phyloP scores from a whole-genome alignment of 495 filamentous ascomycete genomes.

The Zalerion maritima region DNA sequence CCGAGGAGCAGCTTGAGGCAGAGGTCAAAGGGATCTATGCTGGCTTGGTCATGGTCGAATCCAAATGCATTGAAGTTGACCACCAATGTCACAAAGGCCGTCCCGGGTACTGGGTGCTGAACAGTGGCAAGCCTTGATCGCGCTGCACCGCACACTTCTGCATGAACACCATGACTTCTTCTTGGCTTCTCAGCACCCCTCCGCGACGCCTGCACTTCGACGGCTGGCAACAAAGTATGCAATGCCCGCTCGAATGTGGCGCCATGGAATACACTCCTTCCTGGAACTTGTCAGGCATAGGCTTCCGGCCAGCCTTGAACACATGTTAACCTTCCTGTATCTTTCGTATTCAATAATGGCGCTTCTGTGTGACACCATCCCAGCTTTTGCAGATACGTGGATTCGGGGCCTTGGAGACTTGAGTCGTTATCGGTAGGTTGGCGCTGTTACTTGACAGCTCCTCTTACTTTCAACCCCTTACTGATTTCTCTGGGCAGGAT shows the following conservation, averaged over 20 bases:
- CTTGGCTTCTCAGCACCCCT: slow-evolving; percentile 52
- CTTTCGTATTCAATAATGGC: slow-evolving; percentile 61
- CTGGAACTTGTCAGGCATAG: slow-evolving; percentile 49
- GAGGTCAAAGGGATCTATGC: slow-evolving; percentile 67
- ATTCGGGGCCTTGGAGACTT: slow-evolving; percentile 67
- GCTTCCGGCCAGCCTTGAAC: slow-evolving; percentile 48
- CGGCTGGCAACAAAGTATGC: slow-evolving; percentile 45
- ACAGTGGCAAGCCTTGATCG: slow-evolving; percentile 52
- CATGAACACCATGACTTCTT: slow-evolving; percentile 62
- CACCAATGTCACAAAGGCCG: too few relatives aligned
- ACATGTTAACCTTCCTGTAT: slow-evolving; percentile 61
- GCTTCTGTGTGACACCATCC: slow-evolving; percentile 50
- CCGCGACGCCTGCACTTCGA: slow-evolving; percentile 37
- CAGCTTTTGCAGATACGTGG: slow-evolving; percentile 59
- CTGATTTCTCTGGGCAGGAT: too few relatives aligned
- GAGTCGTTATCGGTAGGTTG: slow-evolving; percentile 25
- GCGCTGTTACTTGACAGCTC: too few relatives aligned
- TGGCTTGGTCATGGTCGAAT: slow-evolving; percentile 64
- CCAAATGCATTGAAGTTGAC: slow-evolving; percentile 65
- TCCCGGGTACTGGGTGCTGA: too few relatives aligned
- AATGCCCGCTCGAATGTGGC: slow-evolving; percentile 66
- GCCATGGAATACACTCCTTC: slow-evolving; percentile 56
- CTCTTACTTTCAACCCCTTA: background rate
- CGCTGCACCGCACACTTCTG: slow-evolving; percentile 46
- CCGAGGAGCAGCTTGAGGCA: slow-evolving; percentile 55